Evolutionary conservation across 345 rosid species (phyloP).

Genomic region (Kernera saxatilis): DNA sequence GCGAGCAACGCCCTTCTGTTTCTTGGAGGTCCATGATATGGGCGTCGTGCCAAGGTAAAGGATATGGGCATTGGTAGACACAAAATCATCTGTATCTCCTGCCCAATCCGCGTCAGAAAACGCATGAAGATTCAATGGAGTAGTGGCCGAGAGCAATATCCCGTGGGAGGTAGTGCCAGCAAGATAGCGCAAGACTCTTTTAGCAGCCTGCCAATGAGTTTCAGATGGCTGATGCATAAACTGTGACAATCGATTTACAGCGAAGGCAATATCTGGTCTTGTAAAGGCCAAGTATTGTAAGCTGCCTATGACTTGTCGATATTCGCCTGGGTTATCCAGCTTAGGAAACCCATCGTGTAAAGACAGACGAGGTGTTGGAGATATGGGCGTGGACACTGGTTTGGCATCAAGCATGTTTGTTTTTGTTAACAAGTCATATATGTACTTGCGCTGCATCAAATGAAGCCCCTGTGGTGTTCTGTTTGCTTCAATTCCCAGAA

Average conservation of each 20-base stretch:
- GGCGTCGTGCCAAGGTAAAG: background rate
- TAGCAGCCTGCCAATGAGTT: background rate
- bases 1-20: background rate
- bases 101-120: background rate
- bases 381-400: background rate
- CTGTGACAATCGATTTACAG: background rate
- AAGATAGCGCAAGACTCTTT: background rate
- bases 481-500: background rate
- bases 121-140: no score
- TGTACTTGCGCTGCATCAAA: no score
- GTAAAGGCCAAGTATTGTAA: background rate
- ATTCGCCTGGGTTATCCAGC: fast-evolving
- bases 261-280: background rate
- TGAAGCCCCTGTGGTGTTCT: no score
- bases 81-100: background rate
- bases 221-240: background rate
- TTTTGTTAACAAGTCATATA: no score
- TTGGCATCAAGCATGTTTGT: background rate
- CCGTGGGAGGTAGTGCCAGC: background rate
- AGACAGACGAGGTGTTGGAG: background rate
- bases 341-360: fast-evolving
- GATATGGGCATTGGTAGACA: background rate
- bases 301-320: background rate
- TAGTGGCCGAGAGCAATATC: no score
- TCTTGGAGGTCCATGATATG: background rate